These are phyloP conservation scores for Jaapia argillacea DNA, from an alignment of 768 basidiomycete genomes.

Conservation along the genomic window DNA sequence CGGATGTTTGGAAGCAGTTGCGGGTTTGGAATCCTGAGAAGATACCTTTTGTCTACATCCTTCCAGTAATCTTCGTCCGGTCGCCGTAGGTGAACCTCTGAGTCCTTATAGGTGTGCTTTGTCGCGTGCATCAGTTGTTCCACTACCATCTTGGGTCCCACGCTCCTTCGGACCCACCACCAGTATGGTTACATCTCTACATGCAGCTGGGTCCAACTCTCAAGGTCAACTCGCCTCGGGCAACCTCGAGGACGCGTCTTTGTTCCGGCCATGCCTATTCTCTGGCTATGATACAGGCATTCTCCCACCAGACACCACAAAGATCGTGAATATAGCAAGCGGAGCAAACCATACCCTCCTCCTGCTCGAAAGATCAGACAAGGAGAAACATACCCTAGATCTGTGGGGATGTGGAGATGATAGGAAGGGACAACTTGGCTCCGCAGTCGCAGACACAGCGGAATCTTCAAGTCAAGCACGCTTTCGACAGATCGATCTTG, in stretches of 20 bases:
- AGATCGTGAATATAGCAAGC: conserved; percentile 43
- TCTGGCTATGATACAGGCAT: conserved; percentile 9
- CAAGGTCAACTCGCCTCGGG: conserved; percentile 36
- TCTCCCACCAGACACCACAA: conserved; percentile 14
- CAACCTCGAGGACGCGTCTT: conserved; percentile 26
- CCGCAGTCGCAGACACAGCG: conserved; percentile 14
- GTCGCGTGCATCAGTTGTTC: no score
- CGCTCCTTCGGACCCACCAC: no score
- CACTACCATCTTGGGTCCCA: no score
- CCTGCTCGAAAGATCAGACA: conserved; percentile 28
- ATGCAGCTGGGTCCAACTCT: conserved; percentile 39
- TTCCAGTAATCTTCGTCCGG: no score
- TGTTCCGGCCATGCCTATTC: conserved; percentile 29
- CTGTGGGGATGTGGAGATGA: conserved; percentile 77
- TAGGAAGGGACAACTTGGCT: conserved; percentile 62
- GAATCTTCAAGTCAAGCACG: conserved; percentile 14
- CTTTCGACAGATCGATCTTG: conserved; percentile 41
- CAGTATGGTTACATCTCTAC: conserved; percentile 14
- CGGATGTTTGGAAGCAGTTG: no score
- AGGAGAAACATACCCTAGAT: conserved; percentile 14
- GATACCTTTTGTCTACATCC: no score
- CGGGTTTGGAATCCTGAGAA: no score
- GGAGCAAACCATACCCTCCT: conserved; percentile 78
- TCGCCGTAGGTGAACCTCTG: no score
- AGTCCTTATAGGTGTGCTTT: no score